Evolutionary conservation across 306 rosid species (phyloP).

Genomic region (Acacia acuminata): DNA sequence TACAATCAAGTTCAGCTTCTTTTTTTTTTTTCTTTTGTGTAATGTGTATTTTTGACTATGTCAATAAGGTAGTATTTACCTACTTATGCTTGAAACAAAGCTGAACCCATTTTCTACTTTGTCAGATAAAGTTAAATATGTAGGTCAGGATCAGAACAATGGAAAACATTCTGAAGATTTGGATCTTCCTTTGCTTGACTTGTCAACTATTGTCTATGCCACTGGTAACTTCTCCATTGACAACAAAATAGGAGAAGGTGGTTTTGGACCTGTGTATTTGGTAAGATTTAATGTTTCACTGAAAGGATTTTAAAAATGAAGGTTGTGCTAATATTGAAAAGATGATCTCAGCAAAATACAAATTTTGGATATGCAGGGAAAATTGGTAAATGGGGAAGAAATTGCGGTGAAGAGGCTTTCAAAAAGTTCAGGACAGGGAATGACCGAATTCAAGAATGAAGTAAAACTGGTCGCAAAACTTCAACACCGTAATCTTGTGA

Average conservation of each 20-base stretch:
- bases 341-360: not conserved
- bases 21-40: not conserved
- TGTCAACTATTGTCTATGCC: conserved; percentile 31
- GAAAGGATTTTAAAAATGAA: not conserved
- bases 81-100: not conserved
- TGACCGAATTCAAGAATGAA: conserved; percentile 34
- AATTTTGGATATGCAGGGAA: conserved; percentile 7
- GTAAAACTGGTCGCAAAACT: conserved; percentile 39
- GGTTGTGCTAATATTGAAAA: not conserved
- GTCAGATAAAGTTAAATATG: not conserved
- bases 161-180: conserved; percentile 42
- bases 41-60: not conserved
- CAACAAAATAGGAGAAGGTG: conserved; percentile 53
- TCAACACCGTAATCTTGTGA: conserved; percentile 49
- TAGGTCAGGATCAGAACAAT: not conserved
- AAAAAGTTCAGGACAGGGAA: conserved; percentile 31
- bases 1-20: not conserved
- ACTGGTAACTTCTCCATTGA: conserved; percentile 32
- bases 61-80: not conserved
- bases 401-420: conserved; percentile 23
- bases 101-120: not conserved
- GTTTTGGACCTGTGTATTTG: conserved; percentile 52
- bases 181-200: conserved; percentile 39
- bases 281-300: conserved; percentile 16
- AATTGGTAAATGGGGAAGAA: not conserved